A percentile compares a stretch with the other conserved stretches of the same genome.
phyloP scores from a whole-genome alignment of 495 filamentous ascomycete genomes.

The Stereocaulon alpinum region DNA sequence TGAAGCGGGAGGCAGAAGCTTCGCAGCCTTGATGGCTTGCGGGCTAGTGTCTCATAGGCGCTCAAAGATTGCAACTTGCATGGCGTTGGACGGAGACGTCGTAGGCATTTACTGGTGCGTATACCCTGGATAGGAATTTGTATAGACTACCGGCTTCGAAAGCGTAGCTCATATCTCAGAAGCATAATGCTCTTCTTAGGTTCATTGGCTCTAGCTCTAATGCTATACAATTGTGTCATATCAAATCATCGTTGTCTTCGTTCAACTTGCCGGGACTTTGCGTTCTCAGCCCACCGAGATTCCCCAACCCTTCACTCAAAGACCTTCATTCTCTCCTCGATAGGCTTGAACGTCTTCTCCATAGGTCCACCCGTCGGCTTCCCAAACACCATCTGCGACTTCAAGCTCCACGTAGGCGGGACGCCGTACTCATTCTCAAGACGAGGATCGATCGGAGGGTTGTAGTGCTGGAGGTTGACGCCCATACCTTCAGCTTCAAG shows the following conservation, averaged over 20 bases:
- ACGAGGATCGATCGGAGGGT: slow-evolving; percentile 38
- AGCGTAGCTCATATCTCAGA: too few species aligned
- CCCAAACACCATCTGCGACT: slow-evolving; percentile 45
- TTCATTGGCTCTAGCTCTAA: background rate
- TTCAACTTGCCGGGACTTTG: too few species aligned
- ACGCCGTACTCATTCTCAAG: slow-evolving; percentile 37
- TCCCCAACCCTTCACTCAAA: slow-evolving; percentile 9
- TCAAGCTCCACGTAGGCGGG: slow-evolving; percentile 37
- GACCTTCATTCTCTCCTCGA: slow-evolving; percentile 34
- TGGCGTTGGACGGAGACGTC: background rate
- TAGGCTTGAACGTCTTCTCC: slow-evolving; percentile 31
- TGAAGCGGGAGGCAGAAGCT: slow-evolving; percentile 45
- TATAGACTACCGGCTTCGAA: background rate
- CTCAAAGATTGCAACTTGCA: background rate
- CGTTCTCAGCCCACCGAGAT: too few species aligned
- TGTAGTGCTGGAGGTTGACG: slow-evolving; percentile 48
- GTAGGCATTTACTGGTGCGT: slow-evolving; percentile 4
- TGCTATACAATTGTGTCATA: background rate
- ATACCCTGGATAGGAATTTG: background rate
- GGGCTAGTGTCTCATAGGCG: background rate
- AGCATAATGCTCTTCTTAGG: background rate
- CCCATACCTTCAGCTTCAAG: slow-evolving; percentile 43
- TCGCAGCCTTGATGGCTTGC: background rate
- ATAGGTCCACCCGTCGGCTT: slow-evolving; percentile 28
- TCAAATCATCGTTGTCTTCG: background rate